Conservation (phyloP, 805 yeast genomes). For the Kodamaea hsintzibuensis region DNA sequence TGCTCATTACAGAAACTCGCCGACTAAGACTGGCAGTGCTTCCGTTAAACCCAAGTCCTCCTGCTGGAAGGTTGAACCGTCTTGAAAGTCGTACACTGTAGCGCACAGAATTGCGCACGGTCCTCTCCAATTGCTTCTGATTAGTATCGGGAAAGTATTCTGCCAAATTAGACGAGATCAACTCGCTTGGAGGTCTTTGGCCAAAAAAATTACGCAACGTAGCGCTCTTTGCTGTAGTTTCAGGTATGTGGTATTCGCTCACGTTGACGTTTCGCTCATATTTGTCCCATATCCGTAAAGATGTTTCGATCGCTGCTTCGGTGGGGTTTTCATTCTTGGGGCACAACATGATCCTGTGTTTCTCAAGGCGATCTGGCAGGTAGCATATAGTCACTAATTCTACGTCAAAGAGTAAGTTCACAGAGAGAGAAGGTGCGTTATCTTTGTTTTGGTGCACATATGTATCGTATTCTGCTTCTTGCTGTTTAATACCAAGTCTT, state of each 20-base stretch:
- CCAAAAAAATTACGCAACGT: slow-evolving; percentile 60
- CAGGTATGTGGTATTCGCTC: slow-evolving; percentile 26
- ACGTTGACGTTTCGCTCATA: slow-evolving; percentile 18
- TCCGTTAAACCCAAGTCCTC: slow-evolving; percentile 7
- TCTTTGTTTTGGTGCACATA: slow-evolving; percentile 42
- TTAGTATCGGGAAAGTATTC: slow-evolving; percentile 90
- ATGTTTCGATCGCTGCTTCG: slow-evolving; percentile 55
- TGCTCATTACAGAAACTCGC: slow-evolving; percentile 14
- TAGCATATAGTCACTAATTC: slow-evolving; percentile 83
- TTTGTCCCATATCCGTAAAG: slow-evolving; percentile 45
- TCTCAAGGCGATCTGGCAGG: slow-evolving; percentile 68
- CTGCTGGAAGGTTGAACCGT: slow-evolving; percentile 26
- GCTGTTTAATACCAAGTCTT: slow-evolving; percentile 49
- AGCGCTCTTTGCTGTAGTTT: slow-evolving; percentile 9
- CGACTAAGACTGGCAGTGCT: slow-evolving; percentile 12
- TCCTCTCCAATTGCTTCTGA: slow-evolving; percentile 68
- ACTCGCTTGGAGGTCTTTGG: slow-evolving; percentile 90
- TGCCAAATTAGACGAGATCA: slow-evolving; percentile 83
- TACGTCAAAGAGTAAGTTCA: slow-evolving; percentile 63
- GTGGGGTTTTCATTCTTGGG: slow-evolving; percentile 65
- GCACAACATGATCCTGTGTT: slow-evolving; percentile 69
- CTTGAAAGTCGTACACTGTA: slow-evolving; percentile 66
- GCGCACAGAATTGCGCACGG: slow-evolving; percentile 81
- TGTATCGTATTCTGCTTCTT: slow-evolving; percentile 56
- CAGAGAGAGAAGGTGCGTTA: slow-evolving; percentile 9